Conservation (phyloP, 2,329 filamentous ascomycete genomes). For the Cladosporium oxysporum region DNA sequence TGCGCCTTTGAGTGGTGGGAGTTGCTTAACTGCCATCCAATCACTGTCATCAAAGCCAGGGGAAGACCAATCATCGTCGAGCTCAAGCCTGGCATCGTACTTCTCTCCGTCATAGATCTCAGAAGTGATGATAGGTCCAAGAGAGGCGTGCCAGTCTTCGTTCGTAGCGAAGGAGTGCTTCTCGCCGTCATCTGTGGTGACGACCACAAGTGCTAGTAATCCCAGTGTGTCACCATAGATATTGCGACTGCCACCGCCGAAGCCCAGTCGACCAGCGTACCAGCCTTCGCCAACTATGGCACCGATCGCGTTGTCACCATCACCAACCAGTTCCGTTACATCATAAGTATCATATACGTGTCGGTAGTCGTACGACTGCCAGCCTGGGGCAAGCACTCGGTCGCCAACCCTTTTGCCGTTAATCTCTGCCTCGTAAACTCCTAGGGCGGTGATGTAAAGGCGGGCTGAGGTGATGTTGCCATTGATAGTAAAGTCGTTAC, state of each 20-base stretch:
- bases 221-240: constrained; percentile 46
- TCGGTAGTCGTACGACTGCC: constrained; percentile 54
- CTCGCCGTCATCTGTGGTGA: constrained; percentile 39
- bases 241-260: constrained; percentile 36
- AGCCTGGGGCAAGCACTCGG: constrained; percentile 51
- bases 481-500: background rate
- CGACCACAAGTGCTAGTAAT: constrained; percentile 43
- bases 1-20: constrained; percentile 35
- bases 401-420: constrained; percentile 46
- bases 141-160: constrained; percentile 40
- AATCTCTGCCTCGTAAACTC: constrained; percentile 33
- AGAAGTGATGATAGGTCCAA: constrained; percentile 39
- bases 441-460: constrained; percentile 14
- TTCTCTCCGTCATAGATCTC: constrained; percentile 58
- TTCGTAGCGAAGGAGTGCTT: constrained; percentile 40
- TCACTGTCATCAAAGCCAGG: constrained; percentile 30
- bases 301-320: constrained; percentile 43
- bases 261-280: constrained; percentile 47
- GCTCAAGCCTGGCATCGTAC: constrained; percentile 48
- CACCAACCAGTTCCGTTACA: constrained; percentile 45
- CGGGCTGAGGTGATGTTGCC: constrained; percentile 7
- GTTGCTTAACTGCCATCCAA: constrained; percentile 38
- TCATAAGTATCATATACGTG: constrained; percentile 58
- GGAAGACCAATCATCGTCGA: constrained; percentile 13
- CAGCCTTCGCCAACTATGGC: constrained; percentile 54